Evolutionary conservation across 2,329 filamentous ascomycete genomes (phyloP).

Genomic region (Trichoderma sp.): DNA sequence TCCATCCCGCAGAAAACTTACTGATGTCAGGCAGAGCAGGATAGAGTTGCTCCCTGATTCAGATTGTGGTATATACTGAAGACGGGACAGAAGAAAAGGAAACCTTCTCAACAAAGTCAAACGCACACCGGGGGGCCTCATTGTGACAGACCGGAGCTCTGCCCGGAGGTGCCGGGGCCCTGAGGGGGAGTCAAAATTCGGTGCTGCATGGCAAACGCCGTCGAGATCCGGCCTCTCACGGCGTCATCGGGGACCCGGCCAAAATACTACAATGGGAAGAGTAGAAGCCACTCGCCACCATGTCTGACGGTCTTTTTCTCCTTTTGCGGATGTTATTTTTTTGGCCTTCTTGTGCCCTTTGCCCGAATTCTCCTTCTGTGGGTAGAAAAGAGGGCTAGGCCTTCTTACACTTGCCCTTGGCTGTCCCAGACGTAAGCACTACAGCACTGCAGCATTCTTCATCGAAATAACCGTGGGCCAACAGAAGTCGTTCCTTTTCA

Average conservation of each 20-base stretch:
- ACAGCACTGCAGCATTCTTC: background rate
- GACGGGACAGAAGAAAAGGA: background rate
- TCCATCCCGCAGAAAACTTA: background rate
- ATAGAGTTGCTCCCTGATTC: background rate
- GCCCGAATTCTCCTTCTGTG: background rate
- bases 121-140: background rate
- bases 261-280: background rate
- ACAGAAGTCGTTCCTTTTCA: background rate
- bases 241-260: slow-evolving; percentile 2
- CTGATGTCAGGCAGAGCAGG: background rate
- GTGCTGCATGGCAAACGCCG: slow-evolving; percentile 7
- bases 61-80: background rate
- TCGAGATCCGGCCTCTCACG: slow-evolving; percentile 13
- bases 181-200: slow-evolving; percentile 19
- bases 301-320: background rate
- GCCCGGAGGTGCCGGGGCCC: slow-evolving; percentile 13
- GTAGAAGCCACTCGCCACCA: background rate
- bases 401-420: background rate
- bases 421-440: slow-evolving; percentile 21
- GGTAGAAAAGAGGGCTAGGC: slow-evolving; percentile 12
- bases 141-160: slow-evolving; percentile 17
- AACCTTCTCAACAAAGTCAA: background rate
- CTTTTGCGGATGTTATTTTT: background rate
- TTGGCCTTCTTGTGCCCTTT: background rate
- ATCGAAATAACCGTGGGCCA: slow-evolving; percentile 13